Base-by-base conservation (phyloP, 352 stramenopile genomes). In the Aphanomyces cochlioides region DNA sequence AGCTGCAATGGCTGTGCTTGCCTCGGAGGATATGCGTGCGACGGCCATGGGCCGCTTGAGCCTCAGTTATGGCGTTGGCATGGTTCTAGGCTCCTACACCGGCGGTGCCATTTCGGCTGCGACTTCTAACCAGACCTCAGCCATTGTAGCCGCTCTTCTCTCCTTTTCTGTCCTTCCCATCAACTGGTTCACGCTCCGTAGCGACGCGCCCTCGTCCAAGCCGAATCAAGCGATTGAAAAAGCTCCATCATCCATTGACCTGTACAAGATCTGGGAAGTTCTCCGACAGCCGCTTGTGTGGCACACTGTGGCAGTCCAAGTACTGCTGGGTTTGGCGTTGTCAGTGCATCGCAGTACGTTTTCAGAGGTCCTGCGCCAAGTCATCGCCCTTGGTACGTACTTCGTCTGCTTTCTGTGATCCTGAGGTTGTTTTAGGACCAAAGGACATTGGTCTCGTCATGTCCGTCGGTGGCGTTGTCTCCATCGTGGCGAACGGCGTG, bases 11-110 rank as follows among this genome's bases (percentile, higher is more conserved):
- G 34, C 67, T 13, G 48, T 61, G 7, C 60, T 75, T 17, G 40
- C 28, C 6, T 15, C 47, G 10, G 38, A 56, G 1, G 36, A 74
- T 12, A 61, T 56, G 45, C 53, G 72, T n/a, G 56, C 72, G 17
- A 37, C 41, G 4, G 68, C 72, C n/a, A 72, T 76, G 67, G 72
- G 72, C n/a, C 40, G 67, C 12, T 58, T 76, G 13, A 75, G 67
- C 39, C 68, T 76, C 19, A 72, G 50, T 40, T 76, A 76, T 43
- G 72, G 48, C 0, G 48, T 47, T 8, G 72, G 72, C 19, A 76
- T 76, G 72, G 67, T 76, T 7, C 13, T 76, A 48, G 72, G 72
- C 10, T 75, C 67, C 6, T 67, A 61, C 54, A 6, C 56, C 3
- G 72, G 72, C 13, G 72, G 72, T 15, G 21, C 61, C 19, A 15